Evolutionary conservation across 257 asterid genomes (phyloP), one percentile per base, ranked within the genome.

Genomic region (Fraxinus cuspidata): DNA sequence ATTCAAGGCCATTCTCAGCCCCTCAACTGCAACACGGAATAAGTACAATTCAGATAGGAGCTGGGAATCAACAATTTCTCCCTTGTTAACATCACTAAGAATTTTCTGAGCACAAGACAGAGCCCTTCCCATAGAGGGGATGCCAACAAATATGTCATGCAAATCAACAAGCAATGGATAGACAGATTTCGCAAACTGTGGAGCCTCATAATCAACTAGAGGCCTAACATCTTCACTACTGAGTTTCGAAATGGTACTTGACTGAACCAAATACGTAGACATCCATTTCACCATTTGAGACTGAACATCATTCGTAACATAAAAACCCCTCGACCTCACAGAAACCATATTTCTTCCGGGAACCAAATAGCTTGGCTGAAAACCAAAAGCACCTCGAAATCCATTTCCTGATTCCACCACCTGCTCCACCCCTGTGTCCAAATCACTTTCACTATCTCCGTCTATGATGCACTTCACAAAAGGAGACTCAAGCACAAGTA

Each of bases 21-120:
- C 97, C 88, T 92, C 99, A 42, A 91, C 97, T 2, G 97, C 99
- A 70, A 89, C 84, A 76, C 87, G 89, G 81, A 95, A 95, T 16
- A 89, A 88, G 85, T 87, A 90, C 63, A 93, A 92, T 85, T 92
- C 95, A 5, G 94, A 85, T 58, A 92, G 90, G 79, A 88, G 79
- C 15, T 79, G 84, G 60, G 83, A 77, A 71, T 92, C 93, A 12
- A 91, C 83, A 29, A 31, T 37, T 83, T 88, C 90, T 79, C 99
- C 99, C 31, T 81, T 84, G 77, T 82, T 83, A n/a, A 95, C 92
- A 80, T 90, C 92, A 74, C 76, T 79, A 47, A 95, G 90, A 94
- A 92, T 82, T 85, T 89, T 92, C 77, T 95, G 98, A 0, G 98
- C 90, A 80, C 87, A 88, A 40, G 97, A 96, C 74, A 95, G 80